Evolutionary conservation across 2,329 filamentous ascomycete species (phyloP), one percentile per base, ranked within the genome.

Genomic region (Neofusicoccum sp.): DNA sequence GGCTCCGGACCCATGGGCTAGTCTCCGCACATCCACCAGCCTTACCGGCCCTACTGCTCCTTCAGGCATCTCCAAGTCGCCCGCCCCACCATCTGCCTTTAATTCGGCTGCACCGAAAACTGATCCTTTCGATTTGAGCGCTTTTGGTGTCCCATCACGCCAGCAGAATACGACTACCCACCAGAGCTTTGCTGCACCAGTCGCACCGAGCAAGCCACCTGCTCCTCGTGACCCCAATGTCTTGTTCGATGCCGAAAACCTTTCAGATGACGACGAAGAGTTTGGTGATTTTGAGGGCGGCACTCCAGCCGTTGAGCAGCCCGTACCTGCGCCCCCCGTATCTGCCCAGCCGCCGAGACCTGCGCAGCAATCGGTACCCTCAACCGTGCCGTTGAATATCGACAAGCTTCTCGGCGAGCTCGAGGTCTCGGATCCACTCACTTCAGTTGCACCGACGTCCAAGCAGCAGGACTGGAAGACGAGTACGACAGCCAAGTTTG

Each of bases 221-320:
- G 14, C 59, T 33, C 34, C 70, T 33, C 60, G 67, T 16, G 73
- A 76, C 63, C 68, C 73, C 3, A 75, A 70, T 61, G 73, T 77
- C 3, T 63, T 77, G 2, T 77, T 77, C 60, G 75, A 77, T 63
- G 75, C 70, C 44, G 72, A 75, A 57, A 73, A 76, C 60, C 69
- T 61, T 12, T 61, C 71, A 44, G 73, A 74, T 14, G 73, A 73
- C 16, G 65, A 67, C 24, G 63, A 67, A 34, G 71, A 73, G n/a
- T 74, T 74, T 68, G 73, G 73, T 33, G 69, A 75, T 12, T 73
- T 72, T 57, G 71, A 73, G 57, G 70, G 38, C 36, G 44, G 16
- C 31, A 36, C 34, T 4, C 28, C 61, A 12, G 48, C 47, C 30
- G 24, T 34, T 20, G 38, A 56, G 11, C 38, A 40, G 40, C 43